Percentiles rank a stretch among this genome's conserved stretches.
These are phyloP conservation scores for Xylariaceae sp. DNA, from an alignment of 2,329 filamentous ascomycete genomes.

Conservation along the genomic window DNA sequence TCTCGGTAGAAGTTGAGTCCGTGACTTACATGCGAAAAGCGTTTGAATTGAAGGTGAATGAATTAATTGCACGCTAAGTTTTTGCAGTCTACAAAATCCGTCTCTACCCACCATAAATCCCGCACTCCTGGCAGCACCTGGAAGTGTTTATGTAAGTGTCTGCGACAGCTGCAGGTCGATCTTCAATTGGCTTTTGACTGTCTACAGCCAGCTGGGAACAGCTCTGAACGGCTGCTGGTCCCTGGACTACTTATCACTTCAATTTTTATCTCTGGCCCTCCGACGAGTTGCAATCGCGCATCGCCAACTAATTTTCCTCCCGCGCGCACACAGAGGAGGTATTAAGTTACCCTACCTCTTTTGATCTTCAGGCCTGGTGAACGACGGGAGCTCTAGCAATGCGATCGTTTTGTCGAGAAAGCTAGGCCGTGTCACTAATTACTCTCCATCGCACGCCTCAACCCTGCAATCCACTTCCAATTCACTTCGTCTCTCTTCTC, in stretches of 20 bases:
- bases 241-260: neutral
- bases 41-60: neutral
- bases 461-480: too few relatives aligned
- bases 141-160: neutral
- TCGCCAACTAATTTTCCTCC: constrained; percentile 11
- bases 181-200: neutral
- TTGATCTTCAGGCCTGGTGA: neutral
- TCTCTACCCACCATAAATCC: neutral
- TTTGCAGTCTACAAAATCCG: neutral
- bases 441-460: constrained; percentile 2
- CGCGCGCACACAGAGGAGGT: neutral
- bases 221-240: neutral
- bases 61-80: neutral
- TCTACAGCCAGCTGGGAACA: neutral
- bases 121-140: neutral
- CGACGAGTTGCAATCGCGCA: neutral
- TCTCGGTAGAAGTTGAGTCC: neutral
- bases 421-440: neutral
- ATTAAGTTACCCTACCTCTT: neutral
- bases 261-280: neutral
- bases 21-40: neutral
- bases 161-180: neutral
- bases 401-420: neutral
- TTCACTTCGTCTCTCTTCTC: too few relatives aligned
- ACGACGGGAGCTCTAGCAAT: constrained; percentile 13